Evolutionary conservation across 192 early-diverging fungal species (phyloP).

Genomic region (Thamnidium elegans): DNA sequence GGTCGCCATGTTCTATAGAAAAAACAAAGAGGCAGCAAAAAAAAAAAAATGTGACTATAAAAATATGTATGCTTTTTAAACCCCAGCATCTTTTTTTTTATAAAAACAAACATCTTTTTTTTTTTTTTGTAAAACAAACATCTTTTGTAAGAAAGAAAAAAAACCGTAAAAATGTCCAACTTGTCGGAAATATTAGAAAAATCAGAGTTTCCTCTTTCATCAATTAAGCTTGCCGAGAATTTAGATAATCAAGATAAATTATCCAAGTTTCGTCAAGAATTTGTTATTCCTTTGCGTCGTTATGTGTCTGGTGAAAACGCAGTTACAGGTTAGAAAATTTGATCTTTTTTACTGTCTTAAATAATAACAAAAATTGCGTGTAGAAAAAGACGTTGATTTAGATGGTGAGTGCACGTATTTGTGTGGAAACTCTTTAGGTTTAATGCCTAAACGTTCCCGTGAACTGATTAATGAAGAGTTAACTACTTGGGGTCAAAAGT

Average conservation of each 20-base stretch:
- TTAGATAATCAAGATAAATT: slow-evolving; percentile 59
- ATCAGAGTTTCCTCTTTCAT: neutral
- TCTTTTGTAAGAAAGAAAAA: too few relatives aligned
- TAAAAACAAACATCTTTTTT: neutral
- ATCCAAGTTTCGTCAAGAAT: slow-evolving; percentile 53
- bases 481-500: slow-evolving; percentile 80
- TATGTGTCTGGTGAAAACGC: slow-evolving; percentile 40
- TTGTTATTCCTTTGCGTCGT: slow-evolving; percentile 54
- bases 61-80: too few relatives aligned
- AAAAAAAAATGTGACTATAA: too few relatives aligned
- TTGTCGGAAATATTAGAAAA: neutral
- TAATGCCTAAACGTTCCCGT: slow-evolving; percentile 70
- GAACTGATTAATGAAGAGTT: slow-evolving; percentile 82
- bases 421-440: slow-evolving; percentile 93
- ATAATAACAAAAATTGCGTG: neutral
- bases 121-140: neutral
- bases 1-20: too few relatives aligned
- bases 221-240: slow-evolving; percentile 39
- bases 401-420: slow-evolving; percentile 68
- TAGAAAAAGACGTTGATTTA: slow-evolving; percentile 15
- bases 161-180: neutral
- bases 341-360: neutral
- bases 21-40: too few relatives aligned
- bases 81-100: neutral
- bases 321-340: neutral